Base-by-base conservation (phyloP, 2,329 filamentous ascomycete genomes). In the Colletotrichum coccodes region DNA sequence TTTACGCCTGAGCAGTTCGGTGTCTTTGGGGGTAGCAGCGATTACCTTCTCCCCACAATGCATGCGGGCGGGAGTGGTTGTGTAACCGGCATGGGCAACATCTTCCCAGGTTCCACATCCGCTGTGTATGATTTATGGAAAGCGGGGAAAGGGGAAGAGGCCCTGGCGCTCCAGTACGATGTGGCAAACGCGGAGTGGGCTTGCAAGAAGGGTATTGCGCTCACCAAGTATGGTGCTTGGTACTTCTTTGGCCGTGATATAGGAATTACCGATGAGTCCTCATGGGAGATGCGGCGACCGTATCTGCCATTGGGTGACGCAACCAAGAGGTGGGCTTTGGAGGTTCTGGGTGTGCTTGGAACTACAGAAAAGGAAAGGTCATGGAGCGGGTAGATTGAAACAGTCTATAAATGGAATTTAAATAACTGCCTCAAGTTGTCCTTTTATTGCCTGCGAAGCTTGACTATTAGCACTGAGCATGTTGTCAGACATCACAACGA, bases 121-220 rank as follows among this genome's bases (percentile, higher is more conserved):
- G 76, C 72, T 1, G 73, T 85, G 0, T 85, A 80, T 60, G 78
- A 81, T 34, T 70, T 83, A 0, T 85, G 80, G 78, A 77, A 75
- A 9, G 76, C 72, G 0, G 82, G 82, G 0, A 75, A 76, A 62
- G 54, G 76, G 1, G 77, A 81, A 0, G 80, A 83, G 56, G 82
- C 82, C 1, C 75, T 72, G 23, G 74, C 72, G 30, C 71, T 85
- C 32, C 84, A 86, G 54, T 79, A 79, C 3, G 68, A 80, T 3
- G 80, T 85, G 0, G 82, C 84, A 1, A 80, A 83, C 54, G 83
- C 83, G 0, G 84, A 86, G 69, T 84, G 82, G 79, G 83, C 84
- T 0, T 86, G 84, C 70, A 86, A 86, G 73, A 84, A 85, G 74
- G 79, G 81, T 0, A 79, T 86, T 28, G 78, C 82, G 0, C 74